Evolutionary conservation across 768 basidiomycete species (phyloP).

Genomic region (Russula compacta): DNA sequence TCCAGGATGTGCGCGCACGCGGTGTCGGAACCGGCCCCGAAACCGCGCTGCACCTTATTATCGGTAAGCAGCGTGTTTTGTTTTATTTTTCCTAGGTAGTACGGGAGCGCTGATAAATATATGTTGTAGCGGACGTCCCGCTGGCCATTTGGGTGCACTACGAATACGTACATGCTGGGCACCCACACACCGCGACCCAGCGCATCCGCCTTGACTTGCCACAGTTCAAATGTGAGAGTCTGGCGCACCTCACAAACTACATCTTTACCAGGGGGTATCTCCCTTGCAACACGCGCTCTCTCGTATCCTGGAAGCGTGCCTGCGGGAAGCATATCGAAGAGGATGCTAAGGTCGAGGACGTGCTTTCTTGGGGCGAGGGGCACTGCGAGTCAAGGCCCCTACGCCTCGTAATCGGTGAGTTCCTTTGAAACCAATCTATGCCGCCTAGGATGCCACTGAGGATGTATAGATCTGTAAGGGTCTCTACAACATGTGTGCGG

Average conservation of each 20-base stretch:
- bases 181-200: constrained; percentile 31
- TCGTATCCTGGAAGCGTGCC: constrained; percentile 34
- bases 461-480: neutral
- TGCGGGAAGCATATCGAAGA: constrained; percentile 32
- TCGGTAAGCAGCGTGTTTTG: constrained; percentile 28
- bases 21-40: constrained; percentile 37
- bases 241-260: constrained; percentile 41
- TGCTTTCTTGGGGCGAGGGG: constrained; percentile 28
- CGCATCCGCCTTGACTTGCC: constrained; percentile 33
- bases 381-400: constrained; percentile 30
- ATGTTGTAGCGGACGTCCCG: constrained; percentile 32
- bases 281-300: constrained; percentile 28
- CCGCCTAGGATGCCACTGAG: neutral
- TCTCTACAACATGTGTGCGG: neutral
- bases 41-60: constrained; percentile 35
- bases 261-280: constrained; percentile 36
- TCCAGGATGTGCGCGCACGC: constrained; percentile 31
- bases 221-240: constrained; percentile 28
- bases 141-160: constrained; percentile 39
- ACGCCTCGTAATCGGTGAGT: constrained; percentile 31
- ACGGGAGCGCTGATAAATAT: neutral
- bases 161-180: constrained; percentile 29
- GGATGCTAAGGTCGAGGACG: constrained; percentile 21
- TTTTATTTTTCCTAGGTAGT: neutral
- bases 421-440: neutral